Conservation (phyloP, 805 yeast species). For the Teunomyces barrocoloradensis region DNA sequence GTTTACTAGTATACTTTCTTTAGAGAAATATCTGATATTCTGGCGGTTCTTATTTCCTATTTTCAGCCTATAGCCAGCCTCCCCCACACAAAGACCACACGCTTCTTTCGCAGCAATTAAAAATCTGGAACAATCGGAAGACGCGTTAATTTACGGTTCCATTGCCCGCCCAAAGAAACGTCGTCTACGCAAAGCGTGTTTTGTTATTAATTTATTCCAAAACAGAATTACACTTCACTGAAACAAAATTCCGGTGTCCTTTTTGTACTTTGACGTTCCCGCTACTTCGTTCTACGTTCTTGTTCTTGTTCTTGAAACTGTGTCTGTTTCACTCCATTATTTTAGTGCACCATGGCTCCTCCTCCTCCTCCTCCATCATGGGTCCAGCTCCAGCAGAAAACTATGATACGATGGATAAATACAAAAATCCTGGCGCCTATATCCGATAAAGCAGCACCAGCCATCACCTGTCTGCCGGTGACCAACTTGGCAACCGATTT, state of each 20-base stretch:
- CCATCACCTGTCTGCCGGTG: not conserved
- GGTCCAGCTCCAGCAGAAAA: conserved; percentile 45
- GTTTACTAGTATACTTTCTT: too few species aligned
- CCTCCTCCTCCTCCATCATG: conserved; percentile 21
- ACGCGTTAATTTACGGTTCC: not conserved
- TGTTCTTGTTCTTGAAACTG: too few species aligned
- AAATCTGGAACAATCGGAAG: conserved; percentile 1
- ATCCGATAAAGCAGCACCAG: conserved; percentile 8
- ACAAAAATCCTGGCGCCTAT: conserved; percentile 26
- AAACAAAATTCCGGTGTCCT: not conserved
- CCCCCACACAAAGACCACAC: not conserved
- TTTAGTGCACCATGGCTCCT: not conserved
- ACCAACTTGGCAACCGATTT: conserved; percentile 32
- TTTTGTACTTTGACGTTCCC: not conserved
- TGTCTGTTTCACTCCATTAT: not conserved
- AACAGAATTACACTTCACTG: not conserved
- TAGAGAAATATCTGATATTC: not conserved
- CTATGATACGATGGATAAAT: conserved; percentile 52
- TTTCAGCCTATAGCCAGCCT: not conserved
- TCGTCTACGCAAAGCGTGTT: not conserved
- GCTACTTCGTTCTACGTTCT: too few species aligned
- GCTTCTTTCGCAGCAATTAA: not conserved
- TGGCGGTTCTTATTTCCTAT: too few species aligned
- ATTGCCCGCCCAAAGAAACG: not conserved
- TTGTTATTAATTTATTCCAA: not conserved